Base-by-base conservation (phyloP, 352 stramenopile species). In the Phytopythium helicoides region DNA sequence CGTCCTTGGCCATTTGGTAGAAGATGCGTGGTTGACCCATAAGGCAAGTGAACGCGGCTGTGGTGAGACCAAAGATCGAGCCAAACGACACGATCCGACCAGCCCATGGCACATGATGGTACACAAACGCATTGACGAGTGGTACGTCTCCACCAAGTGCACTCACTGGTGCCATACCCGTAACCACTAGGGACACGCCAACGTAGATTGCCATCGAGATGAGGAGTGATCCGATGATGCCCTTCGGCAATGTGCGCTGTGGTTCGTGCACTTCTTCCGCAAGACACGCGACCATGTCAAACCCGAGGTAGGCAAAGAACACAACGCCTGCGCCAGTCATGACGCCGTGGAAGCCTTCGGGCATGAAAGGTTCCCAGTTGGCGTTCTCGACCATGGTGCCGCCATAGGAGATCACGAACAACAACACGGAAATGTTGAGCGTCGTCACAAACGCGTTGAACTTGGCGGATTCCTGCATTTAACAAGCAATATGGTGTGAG, bases 1-100 rank as follows among this genome's bases (percentile, higher is more conserved):
- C 86, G 62, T 96, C 86, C 50, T 92, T 92, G 16, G 86, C 77
- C 85, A 96, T 95, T 50, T 93, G 82, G 66, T 96, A 96, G 53
- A 96, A 97, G 58, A 97, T 97, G 4, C 91, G 73, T 10, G 91
- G 91, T 58, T 97, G 87, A 6, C 91, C 91, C 86, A 97, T 95
- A 6, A 97, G 64, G 31, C 86, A 97, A 34, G 89, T 96, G 66
- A 97, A 97, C 7, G 86, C 87, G 0, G 86, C 82, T 5, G 87
- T 95, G 7, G 87, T 96, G 51, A 97, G 83, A 2, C 89, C 88
- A 60, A 97, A 96, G 54, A 97, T 93, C n/a, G 88, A 96, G 35
- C 91, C 91, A 44, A 94, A 95, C 9, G 86, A 96, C 21, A 98
- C 80, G 28, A 97, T 78, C 26, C 80, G 73, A 40, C 72, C 73